Conservation (phyloP, 306 rosid genomes). For the Bauhinia variegata region DNA sequence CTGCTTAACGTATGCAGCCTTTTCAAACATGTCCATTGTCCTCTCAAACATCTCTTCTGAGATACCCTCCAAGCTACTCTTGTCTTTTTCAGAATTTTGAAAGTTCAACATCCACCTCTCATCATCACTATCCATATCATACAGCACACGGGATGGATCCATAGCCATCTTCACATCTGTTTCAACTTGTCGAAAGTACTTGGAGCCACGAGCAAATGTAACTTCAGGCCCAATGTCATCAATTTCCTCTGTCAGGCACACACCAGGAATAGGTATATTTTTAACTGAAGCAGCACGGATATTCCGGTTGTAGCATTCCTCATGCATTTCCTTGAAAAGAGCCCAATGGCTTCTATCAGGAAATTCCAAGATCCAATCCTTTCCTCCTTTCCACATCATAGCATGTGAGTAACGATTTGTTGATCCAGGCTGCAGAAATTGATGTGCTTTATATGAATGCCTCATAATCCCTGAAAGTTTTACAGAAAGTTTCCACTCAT, state of each 20-base stretch:
- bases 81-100: constrained; percentile 48
- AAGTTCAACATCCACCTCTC: constrained; percentile 66
- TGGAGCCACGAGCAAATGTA: constrained; percentile 62
- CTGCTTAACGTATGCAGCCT: constrained; percentile 73
- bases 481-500: constrained; percentile 94
- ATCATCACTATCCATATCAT: constrained; percentile 99
- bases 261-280: constrained; percentile 98
- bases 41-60: constrained; percentile 73
- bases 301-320: constrained; percentile 90
- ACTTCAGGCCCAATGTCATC: constrained; percentile 61
- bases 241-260: constrained; percentile 68
- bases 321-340: constrained; percentile 94
- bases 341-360: constrained; percentile 90
- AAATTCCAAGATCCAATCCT: constrained; percentile 95
- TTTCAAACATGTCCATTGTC: constrained; percentile 83
- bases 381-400: constrained; percentile 99
- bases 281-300: constrained; percentile 84
- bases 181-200: constrained; percentile 73
- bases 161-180: constrained; percentile 94
- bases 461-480: constrained; percentile 70
- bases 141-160: constrained; percentile 67
- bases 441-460: constrained; percentile 92
- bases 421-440: constrained; percentile 95
- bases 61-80: constrained; percentile 45
- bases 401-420: constrained; percentile 95